Evolutionary conservation across 352 stramenopile genomes (phyloP).

Genomic region (Phytophthora sansomeana): DNA sequence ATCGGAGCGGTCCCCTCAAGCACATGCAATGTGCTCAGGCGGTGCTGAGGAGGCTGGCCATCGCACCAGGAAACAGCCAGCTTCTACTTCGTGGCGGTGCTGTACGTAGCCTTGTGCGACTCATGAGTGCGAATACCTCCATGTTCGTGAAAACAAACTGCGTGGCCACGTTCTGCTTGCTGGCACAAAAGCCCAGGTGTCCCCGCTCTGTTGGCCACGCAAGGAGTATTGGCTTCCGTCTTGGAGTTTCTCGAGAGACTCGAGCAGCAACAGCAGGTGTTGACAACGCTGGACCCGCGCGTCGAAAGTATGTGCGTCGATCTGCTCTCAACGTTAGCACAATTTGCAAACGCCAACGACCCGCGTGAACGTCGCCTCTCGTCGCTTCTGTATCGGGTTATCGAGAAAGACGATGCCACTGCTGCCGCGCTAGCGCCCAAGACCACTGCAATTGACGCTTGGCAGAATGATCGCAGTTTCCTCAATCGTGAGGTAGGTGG

Average conservation of each 20-base stretch:
- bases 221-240: conserved; percentile 64
- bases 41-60: conserved; percentile 70
- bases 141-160: conserved; percentile 75
- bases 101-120: conserved; percentile 55
- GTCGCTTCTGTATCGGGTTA: conserved; percentile 62
- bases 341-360: conserved; percentile 64
- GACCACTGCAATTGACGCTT: conserved; percentile 22
- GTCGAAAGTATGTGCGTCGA: conserved; percentile 76
- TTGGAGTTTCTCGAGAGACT: conserved; percentile 60
- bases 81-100: conserved; percentile 63
- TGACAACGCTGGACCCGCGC: conserved; percentile 26
- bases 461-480: conserved; percentile 72
- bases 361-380: conserved; percentile 61
- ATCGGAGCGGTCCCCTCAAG: conserved; percentile 17
- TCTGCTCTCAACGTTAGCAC: conserved; percentile 64
- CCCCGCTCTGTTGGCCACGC: conserved; percentile 50
- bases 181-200: conserved; percentile 61
- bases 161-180: conserved; percentile 68
- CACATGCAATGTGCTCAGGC: conserved; percentile 58
- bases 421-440: not conserved
- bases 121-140: conserved; percentile 44
- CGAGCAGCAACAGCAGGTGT: conserved; percentile 11
- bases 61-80: conserved; percentile 75
- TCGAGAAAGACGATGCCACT: conserved; percentile 58
- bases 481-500: conserved; percentile 39